Evolutionary conservation across 176 grass and related monocot species (phyloP).

Genomic region (Avena sativa): DNA sequence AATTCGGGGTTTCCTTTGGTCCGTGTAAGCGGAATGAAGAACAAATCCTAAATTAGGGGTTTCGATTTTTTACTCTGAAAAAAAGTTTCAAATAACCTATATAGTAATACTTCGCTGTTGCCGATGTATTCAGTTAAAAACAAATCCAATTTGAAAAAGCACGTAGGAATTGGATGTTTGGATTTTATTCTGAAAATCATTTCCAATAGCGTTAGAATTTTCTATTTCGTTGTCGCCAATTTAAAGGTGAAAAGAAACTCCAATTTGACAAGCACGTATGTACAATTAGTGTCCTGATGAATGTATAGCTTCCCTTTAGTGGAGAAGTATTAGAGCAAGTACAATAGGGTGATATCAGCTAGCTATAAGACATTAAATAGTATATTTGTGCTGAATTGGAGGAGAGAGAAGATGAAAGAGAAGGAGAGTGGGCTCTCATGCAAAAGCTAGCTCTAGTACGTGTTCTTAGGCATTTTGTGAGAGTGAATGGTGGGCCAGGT

Average conservation of each 20-base stretch:
- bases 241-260: neutral
- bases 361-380: no score
- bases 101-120: neutral
- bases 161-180: neutral
- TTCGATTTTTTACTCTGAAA: neutral
- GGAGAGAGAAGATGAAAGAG: no score
- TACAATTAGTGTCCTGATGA: neutral
- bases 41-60: neutral
- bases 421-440: no score
- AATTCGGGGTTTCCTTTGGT: neutral
- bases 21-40: neutral
- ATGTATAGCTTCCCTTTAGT: constrained; percentile 6
- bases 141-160: neutral
- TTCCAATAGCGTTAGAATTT: neutral
- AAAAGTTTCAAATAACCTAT: neutral
- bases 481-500: neutral
- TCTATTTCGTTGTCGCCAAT: neutral
- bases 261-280: neutral
- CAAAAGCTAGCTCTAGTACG: no score
- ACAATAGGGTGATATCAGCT: no score
- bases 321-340: constrained; percentile 1
- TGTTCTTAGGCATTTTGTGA: no score
- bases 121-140: neutral
- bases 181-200: neutral
- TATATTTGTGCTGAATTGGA: no score